These are phyloP conservation scores for Beauveria asiatica DNA, from an alignment of 2,329 filamentous ascomycete genomes.

Conservation along the genomic window DNA sequence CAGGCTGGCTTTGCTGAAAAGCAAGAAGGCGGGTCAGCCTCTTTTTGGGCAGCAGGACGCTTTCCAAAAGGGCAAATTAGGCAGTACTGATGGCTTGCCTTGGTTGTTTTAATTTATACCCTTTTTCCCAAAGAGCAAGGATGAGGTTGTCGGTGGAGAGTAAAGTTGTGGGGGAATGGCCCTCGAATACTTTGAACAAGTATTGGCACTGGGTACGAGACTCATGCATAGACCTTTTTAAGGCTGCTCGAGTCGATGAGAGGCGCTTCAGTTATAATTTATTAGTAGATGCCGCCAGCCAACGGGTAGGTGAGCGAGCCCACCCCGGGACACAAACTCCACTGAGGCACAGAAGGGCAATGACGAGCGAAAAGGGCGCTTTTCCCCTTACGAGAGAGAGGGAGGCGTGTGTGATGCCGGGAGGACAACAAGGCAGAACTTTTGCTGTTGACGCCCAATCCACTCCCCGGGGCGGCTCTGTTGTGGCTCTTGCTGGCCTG, in stretches of 20 bases:
- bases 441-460: slow-evolving; percentile 6
- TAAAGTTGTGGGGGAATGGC: slow-evolving; percentile 9
- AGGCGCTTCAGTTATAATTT: slow-evolving; percentile 9
- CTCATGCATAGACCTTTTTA: slow-evolving; percentile 5
- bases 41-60: slow-evolving; percentile 3
- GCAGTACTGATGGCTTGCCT: not conserved
- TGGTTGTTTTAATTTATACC: slow-evolving; percentile 7
- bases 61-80: slow-evolving; percentile 5
- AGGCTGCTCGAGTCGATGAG: slow-evolving; percentile 10
- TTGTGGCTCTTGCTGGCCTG: not conserved
- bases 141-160: slow-evolving; percentile 9
- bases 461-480: slow-evolving; percentile 3
- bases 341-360: slow-evolving; percentile 9
- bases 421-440: not conserved
- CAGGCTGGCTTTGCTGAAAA: slow-evolving; percentile 7
- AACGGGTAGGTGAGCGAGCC: slow-evolving; percentile 10
- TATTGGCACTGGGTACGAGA: slow-evolving; percentile 7
- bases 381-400: slow-evolving; percentile 8
- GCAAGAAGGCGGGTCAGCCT: slow-evolving; percentile 10
- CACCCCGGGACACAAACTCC: slow-evolving; percentile 7
- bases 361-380: slow-evolving; percentile 4
- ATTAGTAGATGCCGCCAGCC: slow-evolving; percentile 10
- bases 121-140: slow-evolving; percentile 2
- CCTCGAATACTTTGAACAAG: slow-evolving; percentile 3
- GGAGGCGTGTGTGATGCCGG: slow-evolving; percentile 6